These are phyloP conservation scores for Euphorbia corollata DNA, from an alignment of 441 rosid species.

Conservation along the genomic window DNA sequence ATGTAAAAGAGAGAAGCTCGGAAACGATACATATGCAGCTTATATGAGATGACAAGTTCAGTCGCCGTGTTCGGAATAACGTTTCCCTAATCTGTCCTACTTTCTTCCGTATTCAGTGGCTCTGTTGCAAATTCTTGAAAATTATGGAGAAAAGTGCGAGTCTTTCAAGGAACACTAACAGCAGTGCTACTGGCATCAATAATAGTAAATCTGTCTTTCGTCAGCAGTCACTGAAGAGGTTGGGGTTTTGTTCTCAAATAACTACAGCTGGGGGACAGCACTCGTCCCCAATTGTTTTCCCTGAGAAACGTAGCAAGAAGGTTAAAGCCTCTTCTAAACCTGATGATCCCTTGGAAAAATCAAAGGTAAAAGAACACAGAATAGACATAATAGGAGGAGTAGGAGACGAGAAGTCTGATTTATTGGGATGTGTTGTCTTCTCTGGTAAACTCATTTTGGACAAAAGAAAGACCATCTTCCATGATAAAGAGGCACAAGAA, in stretches of 20 bases:
- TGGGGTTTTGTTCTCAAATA: constrained; percentile 80
- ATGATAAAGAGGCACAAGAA: constrained; percentile 36
- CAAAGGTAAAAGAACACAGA: constrained; percentile 51
- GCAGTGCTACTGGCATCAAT: constrained; percentile 8
- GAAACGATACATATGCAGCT: not conserved
- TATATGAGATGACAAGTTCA: constrained; percentile 1
- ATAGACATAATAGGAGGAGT: constrained; percentile 49
- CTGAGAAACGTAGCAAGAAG: constrained; percentile 81
- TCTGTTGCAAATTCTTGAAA: constrained; percentile 3
- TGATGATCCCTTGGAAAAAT: constrained; percentile 35
- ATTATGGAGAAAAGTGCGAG: constrained; percentile 55
- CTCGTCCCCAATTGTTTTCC: constrained; percentile 83
- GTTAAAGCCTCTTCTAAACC: constrained; percentile 45
- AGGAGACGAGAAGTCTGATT: constrained; percentile 87
- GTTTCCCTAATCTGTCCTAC: not conserved
- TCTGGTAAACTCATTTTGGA: constrained; percentile 69
- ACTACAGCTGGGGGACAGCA: constrained; percentile 55
- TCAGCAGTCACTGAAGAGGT: constrained; percentile 62
- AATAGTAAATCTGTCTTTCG: constrained; percentile 38
- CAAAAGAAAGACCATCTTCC: constrained; percentile 47
- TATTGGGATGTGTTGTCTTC: constrained; percentile 68
- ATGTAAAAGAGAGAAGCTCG: not conserved
- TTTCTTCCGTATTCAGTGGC: not conserved
- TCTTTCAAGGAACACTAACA: constrained; percentile 27
- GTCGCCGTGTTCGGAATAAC: too few relatives aligned